Evolutionary conservation across 2,329 filamentous ascomycete species (phyloP).

Genomic region (Ophiosphaerella narmari): DNA sequence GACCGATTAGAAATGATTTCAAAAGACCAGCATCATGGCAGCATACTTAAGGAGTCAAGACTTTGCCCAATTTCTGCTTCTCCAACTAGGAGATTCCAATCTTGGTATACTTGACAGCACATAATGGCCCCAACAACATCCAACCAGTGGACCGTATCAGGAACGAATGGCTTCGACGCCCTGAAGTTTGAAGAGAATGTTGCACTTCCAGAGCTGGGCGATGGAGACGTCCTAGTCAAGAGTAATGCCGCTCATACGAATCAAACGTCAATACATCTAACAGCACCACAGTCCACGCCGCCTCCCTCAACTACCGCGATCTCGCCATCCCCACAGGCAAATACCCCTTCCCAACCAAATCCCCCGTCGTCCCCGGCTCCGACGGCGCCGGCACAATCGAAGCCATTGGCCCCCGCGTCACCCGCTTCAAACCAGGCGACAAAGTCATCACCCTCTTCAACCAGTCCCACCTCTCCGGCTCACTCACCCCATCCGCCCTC

Average conservation of each 20-base stretch:
- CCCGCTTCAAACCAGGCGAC: conserved; percentile 62
- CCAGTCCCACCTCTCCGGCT: conserved; percentile 59
- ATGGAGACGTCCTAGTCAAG: conserved; percentile 74
- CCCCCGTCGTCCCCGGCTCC: conserved; percentile 52
- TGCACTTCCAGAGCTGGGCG: conserved; percentile 64
- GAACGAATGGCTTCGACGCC: conserved; percentile 63
- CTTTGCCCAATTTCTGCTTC: neutral
- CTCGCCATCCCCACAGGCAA: conserved; percentile 54
- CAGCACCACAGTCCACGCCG: conserved; percentile 48
- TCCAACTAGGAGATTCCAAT: neutral
- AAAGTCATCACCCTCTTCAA: conserved; percentile 68
- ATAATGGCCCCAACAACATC: conserved; percentile 51
- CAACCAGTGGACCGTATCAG: conserved; percentile 62
- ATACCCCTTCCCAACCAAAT: conserved; percentile 51
- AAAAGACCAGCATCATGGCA: conserved; percentile 8
- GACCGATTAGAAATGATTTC: conserved; percentile 7
- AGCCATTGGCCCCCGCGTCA: conserved; percentile 60
- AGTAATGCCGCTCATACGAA: conserved; percentile 36
- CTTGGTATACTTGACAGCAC: neutral
- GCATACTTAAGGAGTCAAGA: neutral
- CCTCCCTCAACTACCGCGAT: conserved; percentile 57
- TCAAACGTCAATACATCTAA: conserved; percentile 5
- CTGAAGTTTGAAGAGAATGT: conserved; percentile 60
- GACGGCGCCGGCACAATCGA: conserved; percentile 60
- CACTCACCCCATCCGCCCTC: conserved; percentile 46